Evolutionary conservation across 2,329 filamentous ascomycete genomes (phyloP).

Genomic region (Colletotrichum sojae): DNA sequence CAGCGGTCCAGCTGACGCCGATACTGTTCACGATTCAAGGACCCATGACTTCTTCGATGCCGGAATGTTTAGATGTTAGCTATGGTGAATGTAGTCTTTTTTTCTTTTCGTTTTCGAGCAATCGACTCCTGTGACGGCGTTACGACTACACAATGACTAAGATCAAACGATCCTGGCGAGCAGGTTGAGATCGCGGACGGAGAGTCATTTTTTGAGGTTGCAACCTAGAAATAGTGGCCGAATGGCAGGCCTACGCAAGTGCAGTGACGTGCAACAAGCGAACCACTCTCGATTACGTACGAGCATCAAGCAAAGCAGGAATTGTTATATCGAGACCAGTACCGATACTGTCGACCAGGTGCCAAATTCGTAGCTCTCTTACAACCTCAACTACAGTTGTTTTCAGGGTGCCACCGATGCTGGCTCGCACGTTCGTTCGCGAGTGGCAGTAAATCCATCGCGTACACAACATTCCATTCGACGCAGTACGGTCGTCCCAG

Average conservation of each 20-base stretch:
- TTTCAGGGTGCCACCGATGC: not conserved
- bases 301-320: not conserved
- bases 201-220: too few relatives aligned
- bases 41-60: not conserved
- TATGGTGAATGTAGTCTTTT: too few relatives aligned
- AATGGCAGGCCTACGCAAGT: too few relatives aligned
- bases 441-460: not conserved
- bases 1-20: conserved; percentile 28
- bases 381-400: not conserved
- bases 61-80: not conserved
- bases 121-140: too few relatives aligned
- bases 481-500: not conserved
- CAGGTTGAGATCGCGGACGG: too few relatives aligned
- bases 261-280: too few relatives aligned
- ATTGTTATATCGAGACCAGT: not conserved
- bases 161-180: too few relatives aligned
- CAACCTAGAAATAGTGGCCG: too few relatives aligned
- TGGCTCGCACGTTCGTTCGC: not conserved
- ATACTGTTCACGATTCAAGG: not conserved
- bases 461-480: conserved; percentile 1
- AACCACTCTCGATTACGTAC: not conserved
- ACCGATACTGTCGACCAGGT: not conserved
- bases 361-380: not conserved
- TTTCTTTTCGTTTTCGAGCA: too few relatives aligned
- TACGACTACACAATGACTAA: too few relatives aligned